Conservation (phyloP, 2,329 filamentous ascomycete species). For the Trichophyton mentagrophytes region DNA sequence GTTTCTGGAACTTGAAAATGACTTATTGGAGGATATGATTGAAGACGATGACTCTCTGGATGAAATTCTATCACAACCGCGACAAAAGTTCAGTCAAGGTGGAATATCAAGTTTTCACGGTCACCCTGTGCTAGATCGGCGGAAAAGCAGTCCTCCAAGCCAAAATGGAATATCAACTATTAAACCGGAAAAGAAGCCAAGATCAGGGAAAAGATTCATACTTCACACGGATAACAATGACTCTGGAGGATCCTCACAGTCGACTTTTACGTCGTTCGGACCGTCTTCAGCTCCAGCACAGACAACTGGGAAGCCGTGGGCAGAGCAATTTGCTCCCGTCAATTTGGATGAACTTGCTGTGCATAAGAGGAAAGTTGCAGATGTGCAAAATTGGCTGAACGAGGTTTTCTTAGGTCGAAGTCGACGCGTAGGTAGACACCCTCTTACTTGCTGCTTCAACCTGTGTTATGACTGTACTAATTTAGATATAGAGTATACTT, state of each 20-base stretch:
- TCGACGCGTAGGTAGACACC: constrained; percentile 23
- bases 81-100: background rate
- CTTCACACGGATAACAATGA: constrained; percentile 8
- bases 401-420: constrained; percentile 52
- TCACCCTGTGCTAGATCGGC: constrained; percentile 6
- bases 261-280: background rate
- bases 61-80: background rate
- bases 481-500: constrained; percentile 51
- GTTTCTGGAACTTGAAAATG: constrained; percentile 23
- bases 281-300: background rate
- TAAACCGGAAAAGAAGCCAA: constrained; percentile 10
- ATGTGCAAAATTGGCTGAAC: constrained; percentile 73
- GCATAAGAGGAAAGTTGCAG: constrained; percentile 83
- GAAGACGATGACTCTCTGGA: constrained; percentile 13
- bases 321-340: constrained; percentile 64
- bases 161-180: background rate
- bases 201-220: constrained; percentile 20
- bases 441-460: background rate
- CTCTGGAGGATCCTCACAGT: background rate
- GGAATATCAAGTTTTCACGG: background rate
- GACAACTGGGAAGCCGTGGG: constrained; percentile 54
- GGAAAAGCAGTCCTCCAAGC: constrained; percentile 10
- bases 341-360: constrained; percentile 77
- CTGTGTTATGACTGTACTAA: constrained; percentile 14
- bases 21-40: constrained; percentile 25